Evolutionary conservation across 331 rosid genomes (phyloP), one percentile per base, ranked within the genome.

Genomic region (Malus hybrid): DNA sequence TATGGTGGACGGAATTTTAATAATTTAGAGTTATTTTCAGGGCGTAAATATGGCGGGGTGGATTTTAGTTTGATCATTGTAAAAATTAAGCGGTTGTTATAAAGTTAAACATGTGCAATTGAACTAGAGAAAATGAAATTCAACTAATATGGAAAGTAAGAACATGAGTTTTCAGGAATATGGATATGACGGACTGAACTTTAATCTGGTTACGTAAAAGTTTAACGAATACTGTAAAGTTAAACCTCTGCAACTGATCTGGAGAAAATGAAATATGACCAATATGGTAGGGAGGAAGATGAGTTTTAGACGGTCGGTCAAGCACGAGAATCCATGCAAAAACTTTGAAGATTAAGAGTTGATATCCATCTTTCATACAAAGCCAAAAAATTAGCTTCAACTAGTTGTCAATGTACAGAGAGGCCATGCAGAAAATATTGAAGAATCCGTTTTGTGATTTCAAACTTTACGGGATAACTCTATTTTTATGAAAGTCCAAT

Each of bases 1-100:
- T 2, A 15, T 6, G 4, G 8, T 15, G 8, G 9, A 50, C 5
- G 0, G 7, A 50, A 16, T 39, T 39, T 39, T 39, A 8, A 39
- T 39, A 39, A 39, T 39, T 39, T 39, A 39, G 12, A 39, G 46
- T 59, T 22, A 59, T 59, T 59, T 59, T 57, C 3, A 57, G 5
- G 64, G 0, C 0, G 5, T 57, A 1, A 12, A 20, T 57, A 5
- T 12, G 36, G 2, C 2, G n/a, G 2, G 7, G 0, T 0, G 4
- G 0, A 13, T 12, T 61, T 61, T 27, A 61, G 7, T 61, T 24
- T 61, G 27, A 27, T 69, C 2, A 28, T 1, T 8, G 10, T 2
- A 16, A 6, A 48, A 19, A 4, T 15, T 48, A 8, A 15, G 3
- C 28, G 5, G 1, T 48, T 1, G 3, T 10, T 1, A 7, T 9